Evolutionary conservation across 1,284 basidiomycete genomes (phyloP), one percentile per base, ranked within the genome.

Genomic region (Ustilago sp.): DNA sequence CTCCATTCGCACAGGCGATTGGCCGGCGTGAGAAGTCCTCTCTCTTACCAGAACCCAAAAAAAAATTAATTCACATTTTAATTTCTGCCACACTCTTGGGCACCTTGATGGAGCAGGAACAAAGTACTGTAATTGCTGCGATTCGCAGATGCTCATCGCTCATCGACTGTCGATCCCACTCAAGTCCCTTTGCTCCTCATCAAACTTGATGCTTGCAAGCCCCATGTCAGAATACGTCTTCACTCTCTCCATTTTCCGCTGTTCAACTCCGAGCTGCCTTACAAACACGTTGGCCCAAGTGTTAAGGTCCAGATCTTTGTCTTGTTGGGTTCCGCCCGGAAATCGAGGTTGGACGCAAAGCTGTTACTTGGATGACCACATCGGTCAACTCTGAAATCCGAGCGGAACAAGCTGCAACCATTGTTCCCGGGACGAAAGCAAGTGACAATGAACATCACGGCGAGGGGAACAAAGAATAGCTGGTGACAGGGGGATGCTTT

Each of bases 1-100:
- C 45, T 56, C 38, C 19, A 19, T 11, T 6, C 17, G 23, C 19
- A 6, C 8, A 53, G 51, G n/a, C 63, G 63, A 38, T 39, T 65
- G 56, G 50, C 63, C 54, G 48, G 54, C 48, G 61, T 58, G 47
- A 52, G 50, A 64, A 45, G 55, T 23, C 23, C 23, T 23, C 23
- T 23, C 19, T 6, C 34, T 13, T 7, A 58, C 39, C 56, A 50
- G 63, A 38, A 31, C 41, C 63, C 58, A 36, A 56, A 39, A n/a
- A 9, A 23, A 47, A 23, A 23, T 1, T 0, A 28, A 0, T 23
- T 35, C 2, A 1, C 12, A 4, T 47, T 62, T 48, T 53, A 15
- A 35, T 31, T 19, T 61, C 4, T n/a, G 9, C 35, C 43, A 41
- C 28, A 28, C 31, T 41, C 39, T 38, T 55, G 19, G 53, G 19